Evolutionary conservation across 1,284 basidiomycete species (phyloP).

Genomic region (Exobasidium cylindrosporum): DNA sequence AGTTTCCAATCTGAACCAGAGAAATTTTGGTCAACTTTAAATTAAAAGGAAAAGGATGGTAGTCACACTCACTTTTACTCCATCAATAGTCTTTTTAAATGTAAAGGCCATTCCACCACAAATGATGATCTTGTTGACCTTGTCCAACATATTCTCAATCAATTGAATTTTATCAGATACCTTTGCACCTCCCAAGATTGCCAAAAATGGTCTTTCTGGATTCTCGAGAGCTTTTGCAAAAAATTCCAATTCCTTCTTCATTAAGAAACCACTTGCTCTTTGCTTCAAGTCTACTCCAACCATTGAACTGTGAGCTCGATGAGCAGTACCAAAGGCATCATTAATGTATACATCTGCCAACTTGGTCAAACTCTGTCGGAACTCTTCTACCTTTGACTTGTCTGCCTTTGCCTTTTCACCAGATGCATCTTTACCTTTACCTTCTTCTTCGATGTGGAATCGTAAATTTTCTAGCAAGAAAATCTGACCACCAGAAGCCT

Average conservation of each 20-base stretch:
- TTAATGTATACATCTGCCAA: conserved; percentile 97
- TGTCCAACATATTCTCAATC: conserved; percentile 98
- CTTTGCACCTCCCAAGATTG: conserved; percentile 97
- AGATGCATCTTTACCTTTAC: conserved; percentile 84
- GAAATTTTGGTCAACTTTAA: no score
- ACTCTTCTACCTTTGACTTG: conserved; percentile 73
- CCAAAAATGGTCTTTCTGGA: conserved; percentile 93
- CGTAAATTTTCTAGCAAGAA: conserved; percentile 96
- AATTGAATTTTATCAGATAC: conserved; percentile 98
- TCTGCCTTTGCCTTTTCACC: conserved; percentile 92
- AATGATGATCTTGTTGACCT: conserved; percentile 94
- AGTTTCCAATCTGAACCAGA: conserved; percentile 74
- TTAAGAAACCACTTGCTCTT: conserved; percentile 89
- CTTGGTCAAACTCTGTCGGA: conserved; percentile 80
- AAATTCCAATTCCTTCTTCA: conserved; percentile 98
- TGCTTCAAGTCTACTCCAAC: conserved; percentile 92
- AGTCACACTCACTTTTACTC: conserved; percentile 59
- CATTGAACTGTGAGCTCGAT: conserved; percentile 97
- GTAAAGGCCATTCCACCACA: conserved; percentile 99
- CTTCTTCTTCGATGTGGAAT: conserved; percentile 98
- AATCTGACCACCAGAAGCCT: conserved; percentile 71
- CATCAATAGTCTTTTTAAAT: conserved; percentile 91
- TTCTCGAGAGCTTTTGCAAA: conserved; percentile 95
- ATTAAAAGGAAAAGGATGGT: no score
- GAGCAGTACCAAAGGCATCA: conserved; percentile 97